Conservation (phyloP, 345 rosid species). For the Euclidium syriacum region DNA sequence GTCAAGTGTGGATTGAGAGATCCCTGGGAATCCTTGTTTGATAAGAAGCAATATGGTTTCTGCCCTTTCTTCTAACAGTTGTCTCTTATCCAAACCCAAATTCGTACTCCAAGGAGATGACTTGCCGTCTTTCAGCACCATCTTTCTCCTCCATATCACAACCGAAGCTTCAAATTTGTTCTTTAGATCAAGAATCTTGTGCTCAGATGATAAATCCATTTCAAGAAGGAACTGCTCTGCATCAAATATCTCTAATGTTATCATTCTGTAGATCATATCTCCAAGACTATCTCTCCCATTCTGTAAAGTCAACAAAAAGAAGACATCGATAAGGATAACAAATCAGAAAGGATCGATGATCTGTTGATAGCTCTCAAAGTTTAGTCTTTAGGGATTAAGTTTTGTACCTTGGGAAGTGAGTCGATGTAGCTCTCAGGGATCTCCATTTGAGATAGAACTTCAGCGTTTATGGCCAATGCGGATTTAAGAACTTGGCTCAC, state of each 20-base stretch:
- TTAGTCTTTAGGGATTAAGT: background rate
- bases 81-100: constrained; percentile 76
- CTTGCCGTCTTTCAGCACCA: constrained; percentile 60
- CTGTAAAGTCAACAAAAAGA: constrained; percentile 26
- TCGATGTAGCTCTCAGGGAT: constrained; percentile 83
- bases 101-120: constrained; percentile 67
- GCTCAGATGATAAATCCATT: constrained; percentile 72
- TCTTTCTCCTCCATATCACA: constrained; percentile 83
- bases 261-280: constrained; percentile 52
- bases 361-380: background rate
- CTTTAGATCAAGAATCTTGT: constrained; percentile 76
- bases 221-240: constrained; percentile 65
- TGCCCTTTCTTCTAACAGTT: constrained; percentile 77
- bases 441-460: constrained; percentile 74
- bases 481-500: constrained; percentile 81
- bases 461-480: constrained; percentile 88
- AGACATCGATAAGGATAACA: background rate
- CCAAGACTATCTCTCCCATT: constrained; percentile 85
- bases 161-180: constrained; percentile 88
- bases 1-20: constrained; percentile 78
- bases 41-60: constrained; percentile 62
- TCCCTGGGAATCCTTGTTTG: constrained; percentile 66
- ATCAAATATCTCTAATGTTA: constrained; percentile 67
- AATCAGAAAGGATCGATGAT: background rate
- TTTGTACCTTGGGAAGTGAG: constrained; percentile 73